Conservation (phyloP, 257 asterid genomes). For the Verbena officinalis region DNA sequence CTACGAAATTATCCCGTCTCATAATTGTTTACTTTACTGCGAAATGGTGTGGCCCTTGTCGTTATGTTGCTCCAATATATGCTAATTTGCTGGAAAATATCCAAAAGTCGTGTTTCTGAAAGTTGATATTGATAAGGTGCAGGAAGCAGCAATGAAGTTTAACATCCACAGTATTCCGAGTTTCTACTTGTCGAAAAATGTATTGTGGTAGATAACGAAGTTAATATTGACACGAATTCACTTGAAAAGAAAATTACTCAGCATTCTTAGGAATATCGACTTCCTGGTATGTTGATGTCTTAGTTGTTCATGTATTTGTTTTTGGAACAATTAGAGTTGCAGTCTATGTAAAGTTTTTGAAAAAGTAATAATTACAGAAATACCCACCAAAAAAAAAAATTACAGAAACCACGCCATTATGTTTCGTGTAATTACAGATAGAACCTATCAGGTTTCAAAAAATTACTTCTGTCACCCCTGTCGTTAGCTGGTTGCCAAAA, state of each 20-base stretch:
- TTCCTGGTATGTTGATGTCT: background rate
- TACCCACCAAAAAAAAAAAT: too few species aligned
- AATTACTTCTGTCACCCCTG: too few species aligned
- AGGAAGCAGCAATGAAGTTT: constrained; percentile 44
- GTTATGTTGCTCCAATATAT: constrained; percentile 41
- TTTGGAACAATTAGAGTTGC: too few species aligned
- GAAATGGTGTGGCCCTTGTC: constrained; percentile 68
- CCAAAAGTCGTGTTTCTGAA: constrained; percentile 50
- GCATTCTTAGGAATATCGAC: constrained; percentile 25
- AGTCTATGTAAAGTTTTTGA: too few species aligned
- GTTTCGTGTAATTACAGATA: too few species aligned
- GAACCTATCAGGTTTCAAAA: too few species aligned
- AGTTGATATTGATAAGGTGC: constrained; percentile 56
- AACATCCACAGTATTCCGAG: constrained; percentile 49
- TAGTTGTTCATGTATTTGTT: too few species aligned
- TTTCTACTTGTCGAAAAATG: constrained; percentile 46
- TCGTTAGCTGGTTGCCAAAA: too few species aligned
- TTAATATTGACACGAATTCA: constrained; percentile 40
- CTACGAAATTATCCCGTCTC: constrained; percentile 43
- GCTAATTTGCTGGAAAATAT: constrained; percentile 41
- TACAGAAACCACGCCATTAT: too few species aligned
- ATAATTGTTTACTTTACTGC: constrained; percentile 62
- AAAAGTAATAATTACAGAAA: too few species aligned
- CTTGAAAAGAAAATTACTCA: constrained; percentile 52
- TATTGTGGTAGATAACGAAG: constrained; percentile 39